Evolutionary conservation across 306 rosid genomes (phyloP).

Genomic region (Hylodesmum podocarpum): DNA sequence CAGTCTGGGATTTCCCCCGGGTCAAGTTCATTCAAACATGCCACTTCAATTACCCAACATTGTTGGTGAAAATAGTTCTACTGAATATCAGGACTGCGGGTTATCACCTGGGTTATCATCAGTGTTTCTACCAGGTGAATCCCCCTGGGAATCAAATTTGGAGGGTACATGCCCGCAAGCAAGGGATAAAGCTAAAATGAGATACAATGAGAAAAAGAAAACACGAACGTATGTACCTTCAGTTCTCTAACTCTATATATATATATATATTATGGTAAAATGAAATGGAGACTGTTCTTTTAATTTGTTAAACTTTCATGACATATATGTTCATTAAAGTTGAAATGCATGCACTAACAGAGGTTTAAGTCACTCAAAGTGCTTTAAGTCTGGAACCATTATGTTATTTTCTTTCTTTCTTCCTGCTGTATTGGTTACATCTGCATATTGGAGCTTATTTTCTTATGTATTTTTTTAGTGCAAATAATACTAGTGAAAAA

Average conservation of each 20-base stretch:
- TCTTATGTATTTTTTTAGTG: neutral
- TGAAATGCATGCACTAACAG: neutral
- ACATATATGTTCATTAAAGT: neutral
- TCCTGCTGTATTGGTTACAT: neutral
- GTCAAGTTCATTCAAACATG: conserved; percentile 59
- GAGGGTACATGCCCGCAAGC: conserved; percentile 60
- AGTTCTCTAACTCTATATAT: too few species aligned
- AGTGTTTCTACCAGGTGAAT: conserved; percentile 54
- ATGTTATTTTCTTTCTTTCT: neutral
- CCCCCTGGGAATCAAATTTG: conserved; percentile 67
- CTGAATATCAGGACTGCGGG: conserved; percentile 69
- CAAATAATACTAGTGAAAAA: neutral
- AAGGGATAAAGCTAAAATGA: conserved; percentile 80
- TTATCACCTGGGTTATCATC: conserved; percentile 64
- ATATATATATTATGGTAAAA: neutral
- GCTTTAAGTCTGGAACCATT: neutral
- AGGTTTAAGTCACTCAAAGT: neutral
- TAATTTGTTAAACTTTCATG: neutral
- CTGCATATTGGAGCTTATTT: neutral
- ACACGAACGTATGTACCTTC: conserved; percentile 61
- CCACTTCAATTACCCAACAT: conserved; percentile 61
- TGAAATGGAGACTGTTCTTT: neutral
- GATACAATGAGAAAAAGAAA: conserved; percentile 89
- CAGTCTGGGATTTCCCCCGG: conserved; percentile 62
- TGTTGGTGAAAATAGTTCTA: conserved; percentile 55